Conservation (phyloP, 202 grass and related monocot genomes). For the Digitaria exilis region DNA sequence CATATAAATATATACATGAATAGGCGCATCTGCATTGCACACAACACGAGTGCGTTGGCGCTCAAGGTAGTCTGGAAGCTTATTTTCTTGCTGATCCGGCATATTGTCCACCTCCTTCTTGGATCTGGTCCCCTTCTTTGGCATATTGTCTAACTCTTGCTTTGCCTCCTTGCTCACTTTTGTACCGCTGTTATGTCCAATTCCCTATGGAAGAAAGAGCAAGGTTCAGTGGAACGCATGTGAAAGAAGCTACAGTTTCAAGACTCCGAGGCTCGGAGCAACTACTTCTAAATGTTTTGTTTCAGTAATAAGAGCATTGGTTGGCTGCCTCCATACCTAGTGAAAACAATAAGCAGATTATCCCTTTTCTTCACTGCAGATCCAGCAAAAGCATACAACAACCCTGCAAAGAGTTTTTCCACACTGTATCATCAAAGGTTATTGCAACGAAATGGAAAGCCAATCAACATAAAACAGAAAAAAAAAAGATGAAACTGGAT, state of each 20-base stretch:
- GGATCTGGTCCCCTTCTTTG: conserved; percentile 44
- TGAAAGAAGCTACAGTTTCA: not conserved
- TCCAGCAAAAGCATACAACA: not conserved
- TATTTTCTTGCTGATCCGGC: conserved; percentile 36
- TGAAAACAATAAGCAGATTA: not conserved
- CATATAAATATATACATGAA: conserved; percentile 52
- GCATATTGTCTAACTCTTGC: conserved; percentile 34
- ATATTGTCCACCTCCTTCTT: conserved; percentile 45
- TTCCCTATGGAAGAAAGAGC: not conserved
- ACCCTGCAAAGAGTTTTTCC: not conserved
- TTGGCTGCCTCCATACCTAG: not conserved
- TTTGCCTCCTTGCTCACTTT: not conserved
- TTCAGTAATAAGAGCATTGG: not conserved
- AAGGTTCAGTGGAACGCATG: not conserved
- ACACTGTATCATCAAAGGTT: not conserved
- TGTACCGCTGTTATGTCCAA: not conserved
- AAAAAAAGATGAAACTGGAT: not conserved
- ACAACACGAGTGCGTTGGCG: conserved; percentile 68
- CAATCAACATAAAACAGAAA: no score
- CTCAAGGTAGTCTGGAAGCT: conserved; percentile 84
- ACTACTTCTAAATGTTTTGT: not conserved
- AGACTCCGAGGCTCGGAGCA: not conserved
- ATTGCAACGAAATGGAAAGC: no score
- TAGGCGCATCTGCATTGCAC: conserved; percentile 79
- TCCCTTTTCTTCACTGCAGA: not conserved